Base-by-base conservation (phyloP, 495 filamentous ascomycete genomes). In the Penicillium bovifimosum region DNA sequence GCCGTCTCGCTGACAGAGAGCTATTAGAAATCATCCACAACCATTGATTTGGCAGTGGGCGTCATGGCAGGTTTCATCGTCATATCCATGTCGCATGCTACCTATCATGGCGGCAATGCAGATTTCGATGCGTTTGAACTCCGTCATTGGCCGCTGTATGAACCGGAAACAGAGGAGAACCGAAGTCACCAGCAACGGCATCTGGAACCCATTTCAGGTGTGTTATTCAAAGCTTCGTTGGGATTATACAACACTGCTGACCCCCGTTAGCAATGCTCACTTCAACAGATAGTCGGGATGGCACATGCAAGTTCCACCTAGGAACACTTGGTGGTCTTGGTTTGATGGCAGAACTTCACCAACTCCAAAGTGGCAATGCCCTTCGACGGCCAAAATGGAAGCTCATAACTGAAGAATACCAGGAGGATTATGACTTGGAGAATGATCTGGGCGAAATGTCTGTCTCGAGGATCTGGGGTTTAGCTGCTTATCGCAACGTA, bases 381-480 rank as follows among this genome's bases (percentile, higher is more conserved):
- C 39, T 55, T 6, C 41, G 42, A 14, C 18, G 27, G 17, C 56
- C 68, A 9, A 53, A 56, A 5, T 76, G 74, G 74, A 67, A 55
- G 33, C 59, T 59, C 11, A 42, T 64, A 10, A 9, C 74, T 11
- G 66, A 69, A 9, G 60, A 66, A 6, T 49, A 64, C n/a, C 58
- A 65, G 7, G 72, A 75, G 13, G 61, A 62, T 47, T 80, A 72
- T 55, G 75, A 76, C 44, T 57, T 70, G n/a, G 63, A 73, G 11
- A 64, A 67, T 16, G 75, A 77, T 29, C 63, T 80, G 16, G 71
- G 70, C 9, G 75, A 71, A 11, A 53, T 77, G 40, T 64, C 66
- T 6, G 43, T 70, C 10, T 62, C 68, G 13, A 70, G 75, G 50
- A 62, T 72, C n/a, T 80, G 79, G 78, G 80, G 80, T 11, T 52